These are phyloP conservation scores for Taphrina wiesneri DNA, from an alignment of 1,139 yeast genomes.

Conservation along the genomic window DNA sequence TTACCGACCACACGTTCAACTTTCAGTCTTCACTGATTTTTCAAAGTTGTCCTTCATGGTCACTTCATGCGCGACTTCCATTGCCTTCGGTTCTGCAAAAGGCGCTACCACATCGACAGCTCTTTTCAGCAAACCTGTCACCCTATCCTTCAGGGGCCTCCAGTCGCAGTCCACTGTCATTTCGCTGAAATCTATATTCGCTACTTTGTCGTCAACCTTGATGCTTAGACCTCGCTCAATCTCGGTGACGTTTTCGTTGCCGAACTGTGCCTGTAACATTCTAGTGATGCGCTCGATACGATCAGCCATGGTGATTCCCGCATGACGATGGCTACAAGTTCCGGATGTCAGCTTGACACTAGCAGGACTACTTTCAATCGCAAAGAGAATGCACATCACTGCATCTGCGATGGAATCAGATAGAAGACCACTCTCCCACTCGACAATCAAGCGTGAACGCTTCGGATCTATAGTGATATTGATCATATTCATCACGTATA, in stretches of 20 bases:
- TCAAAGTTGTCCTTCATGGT: neutral
- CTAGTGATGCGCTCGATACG: slow-evolving; percentile 64
- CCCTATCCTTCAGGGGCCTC: slow-evolving; percentile 74
- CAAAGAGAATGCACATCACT: slow-evolving; percentile 80
- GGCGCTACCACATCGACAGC: slow-evolving; percentile 86
- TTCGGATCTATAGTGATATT: slow-evolving; percentile 56
- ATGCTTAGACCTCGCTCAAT: slow-evolving; percentile 53
- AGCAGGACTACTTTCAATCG: slow-evolving; percentile 93
- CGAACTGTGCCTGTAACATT: slow-evolving; percentile 81
- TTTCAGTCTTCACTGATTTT: neutral
- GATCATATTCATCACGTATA: slow-evolving; percentile 48
- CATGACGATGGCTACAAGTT: slow-evolving; percentile 44
- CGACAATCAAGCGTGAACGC: slow-evolving; percentile 52
- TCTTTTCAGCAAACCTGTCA: slow-evolving; percentile 74
- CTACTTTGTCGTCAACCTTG: slow-evolving; percentile 71
- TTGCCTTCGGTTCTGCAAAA: slow-evolving; percentile 44
- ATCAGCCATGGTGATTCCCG: slow-evolving; percentile 47
- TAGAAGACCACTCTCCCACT: slow-evolving; percentile 88
- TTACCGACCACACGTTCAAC: neutral
- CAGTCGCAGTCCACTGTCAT: slow-evolving; percentile 77
- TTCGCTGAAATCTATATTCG: slow-evolving; percentile 61
- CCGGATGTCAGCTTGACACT: slow-evolving; percentile 68
- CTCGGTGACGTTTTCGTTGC: slow-evolving; percentile 59
- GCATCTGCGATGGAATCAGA: slow-evolving; percentile 95
- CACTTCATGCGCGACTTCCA: neutral